phyloP scores from a whole-genome alignment of 495 filamentous ascomycete species.

The Aspergillus ostianus region DNA sequence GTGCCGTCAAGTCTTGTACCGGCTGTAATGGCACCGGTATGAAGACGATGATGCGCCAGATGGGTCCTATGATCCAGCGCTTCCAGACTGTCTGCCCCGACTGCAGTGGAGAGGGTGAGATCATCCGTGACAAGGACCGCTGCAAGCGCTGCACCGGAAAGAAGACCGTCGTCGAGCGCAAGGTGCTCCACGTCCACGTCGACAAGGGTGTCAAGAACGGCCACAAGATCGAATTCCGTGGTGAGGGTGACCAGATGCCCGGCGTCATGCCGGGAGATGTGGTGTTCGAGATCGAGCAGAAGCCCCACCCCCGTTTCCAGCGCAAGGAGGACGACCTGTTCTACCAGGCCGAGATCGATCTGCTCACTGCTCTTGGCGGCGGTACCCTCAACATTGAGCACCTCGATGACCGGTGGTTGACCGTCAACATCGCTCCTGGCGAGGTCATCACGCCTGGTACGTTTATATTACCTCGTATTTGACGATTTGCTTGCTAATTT shows the following conservation, averaged over 20 bases:
- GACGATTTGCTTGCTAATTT: constrained; percentile 18
- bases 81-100: constrained; percentile 99
- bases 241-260: constrained; percentile 95
- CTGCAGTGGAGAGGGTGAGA: constrained; percentile 95
- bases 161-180: constrained; percentile 96
- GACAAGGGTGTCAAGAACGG: constrained; percentile 91
- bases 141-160: constrained; percentile 94
- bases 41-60: constrained; percentile 99
- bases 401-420: constrained; percentile 95
- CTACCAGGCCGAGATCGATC: constrained; percentile 92
- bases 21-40: constrained; percentile 92
- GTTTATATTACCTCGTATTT: constrained; percentile 31
- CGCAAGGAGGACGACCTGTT: constrained; percentile 95
- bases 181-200: constrained; percentile 97
- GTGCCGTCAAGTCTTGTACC: constrained; percentile 85
- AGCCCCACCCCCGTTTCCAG: constrained; percentile 92
- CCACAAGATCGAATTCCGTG: constrained; percentile 92
- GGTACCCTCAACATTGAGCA: constrained; percentile 90
- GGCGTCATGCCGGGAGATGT: constrained; percentile 92
- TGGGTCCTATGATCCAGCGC: constrained; percentile 99
- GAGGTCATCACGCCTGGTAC: constrained; percentile 93
- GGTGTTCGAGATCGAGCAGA: constrained; percentile 96
- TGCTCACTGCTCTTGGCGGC: constrained; percentile 91
- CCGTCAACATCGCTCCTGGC: constrained; percentile 83
- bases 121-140: constrained; percentile 89